Percentiles rank a stretch among this genome's conserved stretches.
Evolutionary conservation across 208 protist genomes (phyloP).

Genomic region (Tritrichomonas foetus): DNA sequence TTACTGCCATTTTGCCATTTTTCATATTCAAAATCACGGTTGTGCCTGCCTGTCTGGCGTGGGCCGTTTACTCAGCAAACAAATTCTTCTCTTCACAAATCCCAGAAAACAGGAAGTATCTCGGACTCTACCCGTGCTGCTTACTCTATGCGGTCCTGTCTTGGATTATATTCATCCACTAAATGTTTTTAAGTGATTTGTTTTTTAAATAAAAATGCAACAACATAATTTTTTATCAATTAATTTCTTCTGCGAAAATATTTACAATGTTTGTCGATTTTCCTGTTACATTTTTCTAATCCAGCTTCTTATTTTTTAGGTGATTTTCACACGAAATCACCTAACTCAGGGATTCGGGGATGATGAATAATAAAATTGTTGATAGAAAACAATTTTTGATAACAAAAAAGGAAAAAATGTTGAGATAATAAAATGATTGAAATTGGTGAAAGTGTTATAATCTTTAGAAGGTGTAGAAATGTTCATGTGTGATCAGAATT

Average conservation of each 20-base stretch:
- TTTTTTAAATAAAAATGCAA: not conserved
- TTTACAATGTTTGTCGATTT: not conserved
- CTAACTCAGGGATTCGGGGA: too few species aligned
- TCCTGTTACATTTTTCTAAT: not conserved
- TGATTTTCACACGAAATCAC: not conserved
- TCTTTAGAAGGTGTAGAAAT: too few species aligned
- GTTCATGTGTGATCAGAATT: too few species aligned
- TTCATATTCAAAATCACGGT: not conserved
- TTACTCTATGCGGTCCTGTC: not conserved
- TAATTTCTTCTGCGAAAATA: not conserved
- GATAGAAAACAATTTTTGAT: too few species aligned
- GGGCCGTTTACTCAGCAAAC: not conserved
- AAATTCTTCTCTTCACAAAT: conserved; percentile 17
- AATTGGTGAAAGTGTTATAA: too few species aligned
- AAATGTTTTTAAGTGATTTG: not conserved
- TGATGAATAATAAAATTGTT: too few species aligned
- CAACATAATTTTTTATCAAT: not conserved
- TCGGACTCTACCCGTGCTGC: not conserved
- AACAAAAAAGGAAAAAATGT: too few species aligned
- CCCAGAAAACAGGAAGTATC: not conserved
- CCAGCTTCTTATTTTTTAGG: not conserved
- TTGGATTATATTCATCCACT: conserved; percentile 31
- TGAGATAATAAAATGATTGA: too few species aligned
- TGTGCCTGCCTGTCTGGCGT: not conserved
- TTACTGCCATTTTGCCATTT: not conserved